A percentile compares a stretch with the other conserved stretches of the same genome.
These are phyloP conservation scores for Paxillus rubicundulus DNA, from an alignment of 768 basidiomycete genomes.

Conservation along the genomic window DNA sequence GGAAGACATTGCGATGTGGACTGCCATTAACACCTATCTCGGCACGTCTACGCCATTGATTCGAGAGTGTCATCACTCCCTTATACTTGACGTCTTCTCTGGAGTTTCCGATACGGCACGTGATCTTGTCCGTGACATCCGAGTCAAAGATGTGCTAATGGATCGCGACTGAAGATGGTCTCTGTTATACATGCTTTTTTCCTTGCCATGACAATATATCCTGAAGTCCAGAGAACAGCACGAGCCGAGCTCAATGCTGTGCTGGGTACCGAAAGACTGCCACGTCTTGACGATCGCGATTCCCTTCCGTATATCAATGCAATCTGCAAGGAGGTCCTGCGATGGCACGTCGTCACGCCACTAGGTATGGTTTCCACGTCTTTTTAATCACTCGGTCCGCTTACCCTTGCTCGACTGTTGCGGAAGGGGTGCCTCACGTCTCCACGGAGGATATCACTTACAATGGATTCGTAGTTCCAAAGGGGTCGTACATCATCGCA, in stretches of 20 bases:
- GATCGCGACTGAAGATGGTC: constrained; percentile 5
- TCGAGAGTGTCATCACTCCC: neutral
- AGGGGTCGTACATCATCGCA: constrained; percentile 23
- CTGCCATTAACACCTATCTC: constrained; percentile 5
- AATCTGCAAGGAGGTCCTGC: constrained; percentile 22
- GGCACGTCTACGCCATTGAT: neutral
- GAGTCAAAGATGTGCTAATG: constrained; percentile 28
- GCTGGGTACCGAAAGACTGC: constrained; percentile 21
- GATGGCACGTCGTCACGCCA: constrained; percentile 21
- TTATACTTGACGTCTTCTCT: neutral
- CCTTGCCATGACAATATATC: constrained; percentile 24
- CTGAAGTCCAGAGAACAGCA: constrained; percentile 23
- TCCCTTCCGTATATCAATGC: constrained; percentile 28
- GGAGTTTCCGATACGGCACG: constrained; percentile 46
- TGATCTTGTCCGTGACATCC: constrained; percentile 33
- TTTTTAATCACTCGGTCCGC: neutral
- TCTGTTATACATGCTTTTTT: constrained; percentile 23
- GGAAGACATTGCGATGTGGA: constrained; percentile 21
- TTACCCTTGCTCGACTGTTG: neutral
- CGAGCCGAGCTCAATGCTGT: constrained; percentile 24
- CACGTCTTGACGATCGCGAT: constrained; percentile 18
- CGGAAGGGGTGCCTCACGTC: constrained; percentile 14
- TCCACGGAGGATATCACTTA: constrained; percentile 20
- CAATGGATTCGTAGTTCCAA: constrained; percentile 18
- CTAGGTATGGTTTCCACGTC: constrained; percentile 27